Base-by-base conservation (phyloP, 306 rosid genomes). In the Amphicarpaea edgeworthii region DNA sequence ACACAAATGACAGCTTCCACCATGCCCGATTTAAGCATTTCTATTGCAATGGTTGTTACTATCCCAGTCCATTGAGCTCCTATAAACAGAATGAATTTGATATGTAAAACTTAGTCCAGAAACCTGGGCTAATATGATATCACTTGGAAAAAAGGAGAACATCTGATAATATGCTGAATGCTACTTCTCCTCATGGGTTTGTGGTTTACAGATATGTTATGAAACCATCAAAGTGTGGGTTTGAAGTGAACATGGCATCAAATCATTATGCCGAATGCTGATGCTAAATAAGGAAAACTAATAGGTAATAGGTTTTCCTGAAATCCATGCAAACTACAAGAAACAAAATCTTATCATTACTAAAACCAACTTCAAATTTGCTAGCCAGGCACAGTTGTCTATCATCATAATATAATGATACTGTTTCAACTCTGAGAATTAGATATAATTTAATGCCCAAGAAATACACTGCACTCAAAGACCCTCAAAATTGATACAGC, bases 61-160 rank as follows among this genome's bases (percentile, higher is more conserved):
- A 94, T 88, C 71, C 98, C 98, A 19, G 98, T 94, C 98, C 98
- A 92, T 30, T 94, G 98, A 83, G 98, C 97, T 60, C 98, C 98
- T 94, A 79, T 76, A 16, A 85, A 62, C 28, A 54, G 68, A 45
- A 75, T 15, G 43, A 61, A 76, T 60, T 60, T 66, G 42, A 23
- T 21, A 26, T 19, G 61, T 42, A 76, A 28, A 63, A 78, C 37
- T 28, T 64, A 24, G 37, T 47, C n/a, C 15, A 10, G 23, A 74
- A 59, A 38, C 68, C 77, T 28, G 28, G 58, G 55, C 64, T 58
- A 47, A 40, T 6, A 45, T 40, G 14, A 34, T 40, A 17, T 40
- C 60, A 75, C 15, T 45, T 28, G 63, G 17, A 34, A 75, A 12
- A 16, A 73, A 61, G 53, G 6, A 21, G 40, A 61, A 45, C 16